phyloP scores from a whole-genome alignment of 106 monocot genomes.

The Narthecium ossifragum region DNA sequence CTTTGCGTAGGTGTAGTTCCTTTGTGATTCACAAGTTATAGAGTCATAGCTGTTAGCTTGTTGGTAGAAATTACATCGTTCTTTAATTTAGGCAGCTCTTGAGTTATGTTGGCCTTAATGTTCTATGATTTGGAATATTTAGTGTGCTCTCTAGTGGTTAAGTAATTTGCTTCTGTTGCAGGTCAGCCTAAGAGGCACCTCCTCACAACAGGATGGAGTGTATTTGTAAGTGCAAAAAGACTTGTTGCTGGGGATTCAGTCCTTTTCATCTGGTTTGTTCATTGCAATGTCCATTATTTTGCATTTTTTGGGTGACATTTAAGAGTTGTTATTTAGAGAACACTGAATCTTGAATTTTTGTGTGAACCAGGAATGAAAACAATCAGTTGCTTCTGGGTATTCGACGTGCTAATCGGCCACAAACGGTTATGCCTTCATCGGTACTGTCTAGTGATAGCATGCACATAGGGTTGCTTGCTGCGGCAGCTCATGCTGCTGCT shows the following conservation, averaged over 20 bases:
- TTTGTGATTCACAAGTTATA: too few species aligned
- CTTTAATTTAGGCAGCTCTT: too few species aligned
- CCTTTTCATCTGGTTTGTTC: constrained; percentile 74
- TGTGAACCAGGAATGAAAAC: constrained; percentile 70
- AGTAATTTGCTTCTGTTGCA: constrained; percentile 25
- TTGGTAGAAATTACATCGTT: too few species aligned
- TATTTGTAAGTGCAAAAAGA: constrained; percentile 90
- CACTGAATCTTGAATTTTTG: not conserved
- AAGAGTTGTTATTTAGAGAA: not conserved
- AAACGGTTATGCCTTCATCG: constrained; percentile 90
- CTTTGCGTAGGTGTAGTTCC: too few species aligned
- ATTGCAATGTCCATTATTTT: not conserved
- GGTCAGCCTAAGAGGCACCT: constrained; percentile 97
- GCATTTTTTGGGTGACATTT: not conserved
- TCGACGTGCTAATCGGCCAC: constrained; percentile 80
- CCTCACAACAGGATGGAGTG: constrained; percentile 94
- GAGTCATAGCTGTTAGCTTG: too few species aligned
- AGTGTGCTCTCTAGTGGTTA: too few species aligned
- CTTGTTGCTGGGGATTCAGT: constrained; percentile 96
- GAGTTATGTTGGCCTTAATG: too few species aligned
- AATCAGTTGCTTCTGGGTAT: constrained; percentile 82
- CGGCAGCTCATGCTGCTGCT: constrained; percentile 92
- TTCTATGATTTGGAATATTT: too few species aligned
- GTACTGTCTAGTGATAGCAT: constrained; percentile 95
- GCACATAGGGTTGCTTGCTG: constrained; percentile 96